Evolutionary conservation across 2,329 filamentous ascomycete genomes (phyloP).

Genomic region (Laburnicola sp.): DNA sequence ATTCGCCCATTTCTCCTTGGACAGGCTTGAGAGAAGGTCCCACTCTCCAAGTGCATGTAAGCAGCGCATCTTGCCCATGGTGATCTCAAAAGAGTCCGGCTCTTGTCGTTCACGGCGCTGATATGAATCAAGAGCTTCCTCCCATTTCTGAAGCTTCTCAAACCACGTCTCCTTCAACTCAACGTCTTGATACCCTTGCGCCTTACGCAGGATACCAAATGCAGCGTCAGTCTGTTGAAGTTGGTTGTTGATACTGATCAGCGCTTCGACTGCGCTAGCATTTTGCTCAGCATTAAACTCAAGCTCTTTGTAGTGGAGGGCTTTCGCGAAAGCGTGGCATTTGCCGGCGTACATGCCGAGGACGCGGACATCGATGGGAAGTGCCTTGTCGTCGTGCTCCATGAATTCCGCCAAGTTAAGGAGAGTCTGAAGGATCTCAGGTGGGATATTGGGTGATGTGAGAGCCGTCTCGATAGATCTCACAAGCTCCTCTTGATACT

Average conservation of each 20-base stretch:
- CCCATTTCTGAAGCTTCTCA: conserved; percentile 97
- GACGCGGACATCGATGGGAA: conserved; percentile 95
- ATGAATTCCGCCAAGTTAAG: conserved; percentile 98
- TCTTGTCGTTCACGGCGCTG: conserved; percentile 79
- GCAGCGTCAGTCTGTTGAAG: conserved; percentile 97
- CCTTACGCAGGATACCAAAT: conserved; percentile 95
- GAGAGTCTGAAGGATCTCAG: conserved; percentile 89
- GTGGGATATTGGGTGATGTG: conserved; percentile 91
- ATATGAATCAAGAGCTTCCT: conserved; percentile 91
- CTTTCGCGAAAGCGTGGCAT: conserved; percentile 97
- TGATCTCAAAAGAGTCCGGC: conserved; percentile 80
- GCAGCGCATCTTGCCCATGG: conserved; percentile 99
- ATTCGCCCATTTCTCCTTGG: conserved; percentile 91
- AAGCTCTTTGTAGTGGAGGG: conserved; percentile 96
- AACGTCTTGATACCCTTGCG: conserved; percentile 93
- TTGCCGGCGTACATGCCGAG: conserved; percentile 93
- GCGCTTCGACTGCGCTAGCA: conserved; percentile 88
- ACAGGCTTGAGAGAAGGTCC: conserved; percentile 86
- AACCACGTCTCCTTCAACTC: conserved; percentile 98
- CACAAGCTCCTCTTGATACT: conserved; percentile 95
- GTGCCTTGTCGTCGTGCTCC: conserved; percentile 98
- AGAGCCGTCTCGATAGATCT: conserved; percentile 94
- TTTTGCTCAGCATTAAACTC: conserved; percentile 98
- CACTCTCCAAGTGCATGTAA: conserved; percentile 95
- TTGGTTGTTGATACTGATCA: conserved; percentile 99